Base-by-base conservation (phyloP, 2,329 filamentous ascomycete species). In the Rhynchosporium agropyri region DNA sequence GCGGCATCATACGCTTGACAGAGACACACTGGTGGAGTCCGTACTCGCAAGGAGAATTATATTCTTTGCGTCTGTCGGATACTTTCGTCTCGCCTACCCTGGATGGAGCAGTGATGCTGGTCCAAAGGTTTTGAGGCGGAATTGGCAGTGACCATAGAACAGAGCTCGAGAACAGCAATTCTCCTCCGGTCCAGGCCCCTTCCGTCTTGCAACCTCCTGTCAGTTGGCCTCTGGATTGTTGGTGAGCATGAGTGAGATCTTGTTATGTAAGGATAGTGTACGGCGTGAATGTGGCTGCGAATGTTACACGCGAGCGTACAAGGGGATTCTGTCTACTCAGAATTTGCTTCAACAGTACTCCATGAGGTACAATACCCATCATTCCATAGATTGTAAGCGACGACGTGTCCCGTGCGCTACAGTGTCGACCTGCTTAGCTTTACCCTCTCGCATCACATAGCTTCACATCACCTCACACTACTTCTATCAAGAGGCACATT, bases 1-100 rank as follows among this genome's bases (percentile, higher is more conserved):
- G 49, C 53, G 56, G 53, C 56, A 31, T 20, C 33, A 49, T 31
- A 56, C 57, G 51, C 51, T 40, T 56, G 43, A 43, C 57, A 43
- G 57, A 60, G 57, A 55, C 31, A 50, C 33, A 54, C n/a, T 13
- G 12, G 50, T 36, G 20, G 26, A 10, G 2, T 36, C 33, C 6
- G 33, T 53, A 36, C 26, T n/a, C 40, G 5, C 26, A 59, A 46
- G 61, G 55, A 63, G 48, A 63, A 63, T 63, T 54, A 54, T 40
- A 54, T 54, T 54, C 54, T 58, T 58, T 63, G 55, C 46, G 48
- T 48, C 31, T 56, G 45, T 58, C 40, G 42, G 48, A 49, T 28
- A 15, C 7, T 45, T 57, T 38, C 15, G 43, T 45, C 54, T 57
- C 43, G 45, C 40, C 26, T 36, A 40, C 12, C 2, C 13, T 46